Percentiles rank a stretch among this genome's conserved stretches.
phyloP scores from a whole-genome alignment of 768 basidiomycete species.

The Rhodocollybia butyracea region DNA sequence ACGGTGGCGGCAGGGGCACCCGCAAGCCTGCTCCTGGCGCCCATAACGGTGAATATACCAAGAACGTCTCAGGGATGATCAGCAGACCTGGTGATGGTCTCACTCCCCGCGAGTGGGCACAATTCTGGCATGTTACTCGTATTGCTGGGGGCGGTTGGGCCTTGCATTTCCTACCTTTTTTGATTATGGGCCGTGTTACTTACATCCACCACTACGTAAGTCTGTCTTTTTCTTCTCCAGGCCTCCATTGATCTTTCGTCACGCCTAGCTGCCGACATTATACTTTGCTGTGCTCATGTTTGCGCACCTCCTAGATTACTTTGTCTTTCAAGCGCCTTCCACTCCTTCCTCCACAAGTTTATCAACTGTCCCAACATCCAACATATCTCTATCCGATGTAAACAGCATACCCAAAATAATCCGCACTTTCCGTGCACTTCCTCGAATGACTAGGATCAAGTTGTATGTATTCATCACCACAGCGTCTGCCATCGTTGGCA shows the following conservation, averaged over 20 bases:
- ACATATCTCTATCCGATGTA: not conserved
- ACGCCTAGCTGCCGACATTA: constrained; percentile 79
- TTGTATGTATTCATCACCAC: constrained; percentile 65
- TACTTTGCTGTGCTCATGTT: constrained; percentile 95
- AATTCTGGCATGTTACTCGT: constrained; percentile 90
- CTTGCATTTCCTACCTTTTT: constrained; percentile 90
- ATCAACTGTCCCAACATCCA: not conserved
- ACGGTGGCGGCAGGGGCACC: constrained; percentile 58
- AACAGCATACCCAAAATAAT: constrained; percentile 1
- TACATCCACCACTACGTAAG: constrained; percentile 95
- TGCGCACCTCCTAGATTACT: constrained; percentile 89
- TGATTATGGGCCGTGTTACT: constrained; percentile 97
- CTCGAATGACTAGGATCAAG: constrained; percentile 54
- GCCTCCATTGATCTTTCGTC: constrained; percentile 6
- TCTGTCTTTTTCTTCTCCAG: constrained; percentile 14
- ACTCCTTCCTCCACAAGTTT: constrained; percentile 62
- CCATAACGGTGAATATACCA: not conserved
- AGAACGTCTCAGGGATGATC: not conserved
- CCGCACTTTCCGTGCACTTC: not conserved
- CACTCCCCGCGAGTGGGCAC: constrained; percentile 72
- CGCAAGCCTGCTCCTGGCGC: constrained; percentile 40
- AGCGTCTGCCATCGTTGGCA: constrained; percentile 57
- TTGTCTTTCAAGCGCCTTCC: constrained; percentile 54
- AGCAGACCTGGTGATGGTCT: constrained; percentile 29
- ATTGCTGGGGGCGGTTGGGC: constrained; percentile 90